Evolutionary conservation across 73 alveolate species (phyloP).

Genomic region (Stentor roeselii): DNA sequence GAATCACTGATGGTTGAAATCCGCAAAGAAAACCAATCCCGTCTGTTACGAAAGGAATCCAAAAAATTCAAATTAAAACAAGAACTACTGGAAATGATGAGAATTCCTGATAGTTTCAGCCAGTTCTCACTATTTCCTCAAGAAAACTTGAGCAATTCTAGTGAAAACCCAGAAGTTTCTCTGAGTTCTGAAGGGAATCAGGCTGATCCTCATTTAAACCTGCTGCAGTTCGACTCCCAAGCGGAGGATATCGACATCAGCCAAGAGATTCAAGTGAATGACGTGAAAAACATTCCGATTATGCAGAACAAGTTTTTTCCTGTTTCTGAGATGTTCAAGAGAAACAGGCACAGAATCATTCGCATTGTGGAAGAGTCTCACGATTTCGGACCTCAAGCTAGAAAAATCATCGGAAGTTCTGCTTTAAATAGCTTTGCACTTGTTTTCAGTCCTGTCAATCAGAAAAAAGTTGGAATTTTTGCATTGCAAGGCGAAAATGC

Average conservation of each 20-base stretch:
- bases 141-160: neutral
- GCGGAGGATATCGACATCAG: neutral
- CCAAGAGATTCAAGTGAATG: neutral
- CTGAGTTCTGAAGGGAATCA: neutral
- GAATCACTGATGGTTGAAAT: neutral
- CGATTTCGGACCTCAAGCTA: neutral
- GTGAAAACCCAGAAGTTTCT: neutral
- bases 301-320: neutral
- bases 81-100: neutral
- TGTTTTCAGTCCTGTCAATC: neutral
- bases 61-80: neutral
- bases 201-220: neutral
- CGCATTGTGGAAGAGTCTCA: no score
- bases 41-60: neutral
- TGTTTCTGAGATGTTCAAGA: neutral
- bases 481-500: neutral
- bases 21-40: neutral
- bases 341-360: neutral
- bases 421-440: neutral
- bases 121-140: neutral
- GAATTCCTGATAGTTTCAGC: neutral
- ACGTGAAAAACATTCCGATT: neutral
- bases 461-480: neutral
- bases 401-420: neutral
- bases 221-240: neutral